Percentiles rank a stretch among this genome's conserved stretches.
Evolutionary conservation across 306 rosid species (phyloP).

Genomic region (Betula pendula): DNA sequence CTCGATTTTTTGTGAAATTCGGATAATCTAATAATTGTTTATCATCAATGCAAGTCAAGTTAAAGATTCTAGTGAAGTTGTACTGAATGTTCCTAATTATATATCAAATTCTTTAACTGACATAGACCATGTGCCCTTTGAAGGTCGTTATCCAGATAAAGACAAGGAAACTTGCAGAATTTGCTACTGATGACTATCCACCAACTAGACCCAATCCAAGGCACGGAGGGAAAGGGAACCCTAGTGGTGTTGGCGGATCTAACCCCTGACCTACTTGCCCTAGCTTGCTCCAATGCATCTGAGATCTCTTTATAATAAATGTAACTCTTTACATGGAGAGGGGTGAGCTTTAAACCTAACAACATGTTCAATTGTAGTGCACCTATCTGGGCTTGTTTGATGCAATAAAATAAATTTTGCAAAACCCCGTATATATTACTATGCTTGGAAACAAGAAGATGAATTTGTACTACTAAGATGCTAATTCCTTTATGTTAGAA

Average conservation of each 20-base stretch:
- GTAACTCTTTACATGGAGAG: background rate
- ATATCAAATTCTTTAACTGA: background rate
- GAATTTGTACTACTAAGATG: too few species aligned
- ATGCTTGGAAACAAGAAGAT: too few species aligned
- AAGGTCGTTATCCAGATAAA: conserved; percentile 11
- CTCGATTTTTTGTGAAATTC: too few species aligned
- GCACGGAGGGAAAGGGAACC: conserved; percentile 24
- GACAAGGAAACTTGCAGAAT: conserved; percentile 18
- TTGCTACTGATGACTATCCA: conserved; percentile 17
- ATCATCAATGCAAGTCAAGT: background rate
- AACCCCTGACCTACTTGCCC: background rate
- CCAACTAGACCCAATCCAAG: conserved; percentile 17
- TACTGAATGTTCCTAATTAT: background rate
- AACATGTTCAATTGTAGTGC: background rate
- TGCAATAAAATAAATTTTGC: too few species aligned
- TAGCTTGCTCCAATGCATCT: conserved; percentile 2
- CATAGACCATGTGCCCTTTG: background rate
- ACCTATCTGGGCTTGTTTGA: background rate
- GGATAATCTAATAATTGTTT: too few species aligned
- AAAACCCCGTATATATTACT: too few species aligned
- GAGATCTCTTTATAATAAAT: background rate
- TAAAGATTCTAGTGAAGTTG: background rate
- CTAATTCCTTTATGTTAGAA: too few species aligned
- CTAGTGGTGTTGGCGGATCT: conserved; percentile 9
- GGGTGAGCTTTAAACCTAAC: background rate